A percentile compares a stretch with the other conserved stretches of the same genome.
Conservation (phyloP, 352 stramenopile genomes). For the Pythium sukuiense region DNA sequence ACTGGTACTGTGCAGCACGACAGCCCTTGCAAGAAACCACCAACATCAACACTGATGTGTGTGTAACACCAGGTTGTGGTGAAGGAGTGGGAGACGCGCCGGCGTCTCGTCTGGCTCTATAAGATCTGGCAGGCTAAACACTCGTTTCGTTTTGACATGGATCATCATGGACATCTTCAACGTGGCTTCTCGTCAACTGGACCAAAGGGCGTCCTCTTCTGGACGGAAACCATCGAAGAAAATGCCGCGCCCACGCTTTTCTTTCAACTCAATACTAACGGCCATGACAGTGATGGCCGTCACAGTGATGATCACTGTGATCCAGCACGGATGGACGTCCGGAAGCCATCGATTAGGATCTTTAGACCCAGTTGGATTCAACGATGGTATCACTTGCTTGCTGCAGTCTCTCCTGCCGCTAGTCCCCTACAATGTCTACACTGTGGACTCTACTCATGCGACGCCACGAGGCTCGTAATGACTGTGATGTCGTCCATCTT, state of each 20-base stretch:
- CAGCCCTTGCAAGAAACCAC: no score
- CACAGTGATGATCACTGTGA: no score
- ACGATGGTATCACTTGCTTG: neutral
- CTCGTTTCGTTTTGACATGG: neutral
- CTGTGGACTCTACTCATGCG: conserved; percentile 7
- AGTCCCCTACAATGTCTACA: neutral
- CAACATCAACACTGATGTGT: neutral
- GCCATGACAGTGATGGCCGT: no score
- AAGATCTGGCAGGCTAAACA: neutral
- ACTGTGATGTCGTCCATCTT: conserved; percentile 93
- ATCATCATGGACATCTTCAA: neutral
- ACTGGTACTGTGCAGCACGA: no score
- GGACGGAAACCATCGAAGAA: neutral
- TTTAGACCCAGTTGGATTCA: neutral
- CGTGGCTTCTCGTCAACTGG: conserved; percentile 5
- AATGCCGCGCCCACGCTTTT: neutral
- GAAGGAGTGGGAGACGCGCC: neutral
- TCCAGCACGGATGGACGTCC: no score
- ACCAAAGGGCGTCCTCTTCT: neutral
- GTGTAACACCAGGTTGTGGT: neutral
- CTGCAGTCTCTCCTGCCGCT: neutral
- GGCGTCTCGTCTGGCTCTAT: neutral
- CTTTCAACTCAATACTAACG: neutral
- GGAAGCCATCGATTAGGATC: neutral
- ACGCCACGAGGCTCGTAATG: conserved; percentile 70